Evolutionary conservation across 106 monocot genomes (phyloP), one percentile per base, ranked within the genome.

Genomic region (Dendrobium nobile): DNA sequence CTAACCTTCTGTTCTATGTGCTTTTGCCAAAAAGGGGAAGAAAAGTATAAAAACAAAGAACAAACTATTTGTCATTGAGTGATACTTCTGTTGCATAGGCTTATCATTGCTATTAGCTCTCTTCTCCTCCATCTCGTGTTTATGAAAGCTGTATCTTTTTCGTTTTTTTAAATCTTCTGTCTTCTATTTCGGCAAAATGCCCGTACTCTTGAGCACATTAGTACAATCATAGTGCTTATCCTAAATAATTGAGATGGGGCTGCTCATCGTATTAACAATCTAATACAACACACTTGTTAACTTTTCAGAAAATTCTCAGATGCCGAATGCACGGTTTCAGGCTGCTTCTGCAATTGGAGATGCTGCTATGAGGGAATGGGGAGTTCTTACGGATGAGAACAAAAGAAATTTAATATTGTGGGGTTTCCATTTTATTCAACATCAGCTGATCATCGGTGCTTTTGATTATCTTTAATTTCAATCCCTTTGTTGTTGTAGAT

Each of bases 311-410:
- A 87, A 83, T 77, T 93, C 92, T 67, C 81, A 84, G 55, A 7
- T 87, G 58, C 79, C 90, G 33, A 88, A 82, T 88, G 92, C 92
- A 81, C 90, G 87, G 18, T 93, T 93, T 73, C 90, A 90, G 77
- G 92, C 92, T 83, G 92, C 92, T 72, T 84, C 83, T 75, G 88
- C 90, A 59, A 88, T 93, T 72, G 83, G 79, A 83, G 90, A 88
- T 87, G 90, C 92, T 47, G 88, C 92, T 82, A 80, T 88, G 76
- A 90, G 92, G 84, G 92, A 93, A 77, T 93, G 92, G 92, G 90
- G 90, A 80, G 56, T 93, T 55, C 90, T 93, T 84, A 85, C 86
- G 33, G 77, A 88, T 79, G 85, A 90, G 78, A 88, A 93, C 61
- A 93, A 82, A 84, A 88, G 80, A 90, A 88, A 82, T 79, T 82